A percentile compares a stretch with the other conserved stretches of the same genome.
phyloP scores from a whole-genome alignment of 2,329 filamentous ascomycete genomes.

The Bipolaris victoriae region DNA sequence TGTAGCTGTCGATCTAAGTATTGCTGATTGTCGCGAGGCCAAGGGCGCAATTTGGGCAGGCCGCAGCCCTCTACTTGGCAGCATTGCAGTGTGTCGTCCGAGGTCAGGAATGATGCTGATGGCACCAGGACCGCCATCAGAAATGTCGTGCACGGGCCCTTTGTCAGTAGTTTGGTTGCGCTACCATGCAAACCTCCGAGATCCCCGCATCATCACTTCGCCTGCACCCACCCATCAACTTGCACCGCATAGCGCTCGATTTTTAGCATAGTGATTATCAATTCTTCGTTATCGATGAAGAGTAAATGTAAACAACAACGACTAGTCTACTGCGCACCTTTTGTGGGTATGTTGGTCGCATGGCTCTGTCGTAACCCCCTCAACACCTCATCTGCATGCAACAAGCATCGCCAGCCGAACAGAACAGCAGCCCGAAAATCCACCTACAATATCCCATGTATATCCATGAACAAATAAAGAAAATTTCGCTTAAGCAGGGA shows the following conservation, averaged over 20 bases:
- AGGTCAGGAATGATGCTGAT: constrained; percentile 20
- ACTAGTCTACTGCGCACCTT: constrained; percentile 17
- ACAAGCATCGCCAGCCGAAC: constrained; percentile 5
- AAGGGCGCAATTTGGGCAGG: constrained; percentile 38
- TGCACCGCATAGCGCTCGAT: not conserved
- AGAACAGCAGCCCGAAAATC: constrained; percentile 1
- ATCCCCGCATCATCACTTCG: constrained; percentile 15
- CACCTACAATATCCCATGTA: constrained; percentile 1
- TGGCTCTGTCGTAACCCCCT: constrained; percentile 11
- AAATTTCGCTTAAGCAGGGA: constrained; percentile 18
- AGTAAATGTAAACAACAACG: constrained; percentile 16
- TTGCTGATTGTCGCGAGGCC: constrained; percentile 30
- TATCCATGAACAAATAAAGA: constrained; percentile 2
- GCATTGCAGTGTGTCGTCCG: constrained; percentile 50
- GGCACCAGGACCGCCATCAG: constrained; percentile 24
- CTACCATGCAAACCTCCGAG: constrained; percentile 15
- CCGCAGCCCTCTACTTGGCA: constrained; percentile 57
- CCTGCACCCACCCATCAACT: not conserved
- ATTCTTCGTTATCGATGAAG: constrained; percentile 12
- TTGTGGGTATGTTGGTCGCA: constrained; percentile 27
- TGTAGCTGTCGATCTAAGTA: constrained; percentile 30
- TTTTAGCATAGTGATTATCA: constrained; percentile 12
- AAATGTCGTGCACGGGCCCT: constrained; percentile 22
- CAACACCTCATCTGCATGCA: constrained; percentile 25
- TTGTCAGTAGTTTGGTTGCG: constrained; percentile 1